Evolutionary conservation across 108 stramenopile genomes (phyloP).

Genomic region (Pseudonitzschia pungens): DNA sequence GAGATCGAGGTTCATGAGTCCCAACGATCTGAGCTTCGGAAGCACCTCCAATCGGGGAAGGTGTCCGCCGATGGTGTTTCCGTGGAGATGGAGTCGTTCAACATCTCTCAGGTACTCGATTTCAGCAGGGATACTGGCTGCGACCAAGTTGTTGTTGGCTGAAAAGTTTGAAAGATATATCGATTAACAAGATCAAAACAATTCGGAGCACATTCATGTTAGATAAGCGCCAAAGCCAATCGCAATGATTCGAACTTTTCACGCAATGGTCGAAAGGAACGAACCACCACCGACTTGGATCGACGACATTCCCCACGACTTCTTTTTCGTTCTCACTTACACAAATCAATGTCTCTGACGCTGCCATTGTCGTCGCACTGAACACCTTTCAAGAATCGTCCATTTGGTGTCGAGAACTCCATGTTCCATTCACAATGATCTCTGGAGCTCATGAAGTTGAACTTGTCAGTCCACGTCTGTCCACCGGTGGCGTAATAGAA

Average conservation of each 20-base stretch:
- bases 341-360: conserved; percentile 27
- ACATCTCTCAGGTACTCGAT: conserved; percentile 20
- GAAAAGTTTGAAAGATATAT: not conserved
- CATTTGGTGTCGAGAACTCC: not conserved
- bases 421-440: conserved; percentile 30
- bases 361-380: conserved; percentile 18
- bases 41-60: conserved; percentile 7
- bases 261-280: not conserved
- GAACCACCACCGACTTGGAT: too few relatives aligned
- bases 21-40: conserved; percentile 17
- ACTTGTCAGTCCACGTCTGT: conserved; percentile 10
- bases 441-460: conserved; percentile 15
- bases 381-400: conserved; percentile 20
- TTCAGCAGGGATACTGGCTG: conserved; percentile 22
- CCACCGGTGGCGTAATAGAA: conserved; percentile 33
- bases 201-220: too few relatives aligned
- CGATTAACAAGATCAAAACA: too few relatives aligned
- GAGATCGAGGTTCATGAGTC: conserved; percentile 13
- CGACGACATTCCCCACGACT: too few relatives aligned
- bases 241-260: not conserved
- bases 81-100: conserved; percentile 22
- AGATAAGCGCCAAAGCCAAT: not conserved
- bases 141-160: conserved; percentile 29
- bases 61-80: conserved; percentile 27
- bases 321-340: conserved; percentile 3